Evolutionary conservation across 2,329 filamentous ascomycete genomes (phyloP).

Genomic region (Ophiostoma sp.): DNA sequence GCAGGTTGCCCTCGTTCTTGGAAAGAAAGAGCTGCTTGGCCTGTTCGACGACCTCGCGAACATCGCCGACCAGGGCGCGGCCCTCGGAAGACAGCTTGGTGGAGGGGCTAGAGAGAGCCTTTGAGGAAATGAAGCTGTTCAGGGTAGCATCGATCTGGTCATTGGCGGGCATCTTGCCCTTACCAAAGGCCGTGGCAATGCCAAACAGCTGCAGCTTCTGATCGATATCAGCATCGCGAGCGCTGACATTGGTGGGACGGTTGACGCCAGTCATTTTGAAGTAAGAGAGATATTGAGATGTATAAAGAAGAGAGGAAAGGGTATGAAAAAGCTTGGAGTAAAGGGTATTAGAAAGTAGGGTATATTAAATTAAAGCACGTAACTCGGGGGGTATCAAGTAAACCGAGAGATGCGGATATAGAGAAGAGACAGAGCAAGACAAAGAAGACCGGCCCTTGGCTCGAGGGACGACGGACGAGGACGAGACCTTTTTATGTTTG

Average conservation of each 20-base stretch:
- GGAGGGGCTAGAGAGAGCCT: constrained; percentile 63
- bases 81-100: constrained; percentile 78
- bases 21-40: constrained; percentile 79
- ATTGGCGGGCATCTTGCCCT: constrained; percentile 90
- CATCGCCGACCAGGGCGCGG: constrained; percentile 67
- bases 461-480: not conserved
- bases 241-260: constrained; percentile 64
- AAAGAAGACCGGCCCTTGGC: not conserved
- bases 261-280: constrained; percentile 51
- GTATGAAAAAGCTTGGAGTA: not conserved
- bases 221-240: constrained; percentile 83
- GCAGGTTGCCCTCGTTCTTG: constrained; percentile 90
- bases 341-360: not conserved
- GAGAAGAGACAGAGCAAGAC: not conserved
- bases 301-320: not conserved
- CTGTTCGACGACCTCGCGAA: constrained; percentile 73
- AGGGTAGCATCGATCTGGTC: constrained; percentile 92
- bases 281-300: not conserved
- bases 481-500: constrained; percentile 7
- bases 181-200: constrained; percentile 77
- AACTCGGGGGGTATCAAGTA: constrained; percentile 14
- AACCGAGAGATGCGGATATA: not conserved
- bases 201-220: constrained; percentile 93
- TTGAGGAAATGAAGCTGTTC: constrained; percentile 76
- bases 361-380: not conserved